phyloP scores from a whole-genome alignment of 441 rosid species.

The Raphanus hybrid region DNA sequence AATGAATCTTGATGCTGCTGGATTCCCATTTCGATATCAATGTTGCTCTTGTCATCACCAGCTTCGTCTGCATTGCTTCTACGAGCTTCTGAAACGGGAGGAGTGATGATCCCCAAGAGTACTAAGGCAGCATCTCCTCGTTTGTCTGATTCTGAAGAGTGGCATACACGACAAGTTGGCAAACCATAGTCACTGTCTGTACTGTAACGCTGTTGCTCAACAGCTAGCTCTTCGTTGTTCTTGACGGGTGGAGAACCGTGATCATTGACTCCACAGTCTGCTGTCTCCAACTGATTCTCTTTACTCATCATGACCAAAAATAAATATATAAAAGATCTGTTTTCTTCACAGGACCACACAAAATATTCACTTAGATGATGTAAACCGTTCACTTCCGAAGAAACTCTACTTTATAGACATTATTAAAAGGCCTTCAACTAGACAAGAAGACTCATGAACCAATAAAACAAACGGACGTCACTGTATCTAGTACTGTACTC shows the following conservation, averaged over 20 bases:
- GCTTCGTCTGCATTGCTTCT: slow-evolving; percentile 45
- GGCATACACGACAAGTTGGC: slow-evolving; percentile 91
- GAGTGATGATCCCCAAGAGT: slow-evolving; percentile 63
- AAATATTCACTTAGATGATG: background rate
- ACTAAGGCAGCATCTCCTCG: slow-evolving; percentile 75
- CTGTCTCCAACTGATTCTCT: slow-evolving; percentile 52
- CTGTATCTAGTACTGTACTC: slow-evolving; percentile 10
- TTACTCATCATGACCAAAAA: slow-evolving; percentile 53
- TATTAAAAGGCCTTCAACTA: background rate
- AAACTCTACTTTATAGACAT: background rate
- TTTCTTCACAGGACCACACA: slow-evolving; percentile 25
- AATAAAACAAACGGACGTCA: slow-evolving; percentile 23
- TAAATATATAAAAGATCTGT: background rate
- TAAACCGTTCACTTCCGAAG: too few relatives aligned
- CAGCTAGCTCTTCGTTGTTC: slow-evolving; percentile 48
- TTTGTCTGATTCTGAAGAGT: slow-evolving; percentile 81
- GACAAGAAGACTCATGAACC: slow-evolving; percentile 34
- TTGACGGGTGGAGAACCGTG: slow-evolving; percentile 47
- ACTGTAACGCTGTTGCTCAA: slow-evolving; percentile 50
- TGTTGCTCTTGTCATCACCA: slow-evolving; percentile 34
- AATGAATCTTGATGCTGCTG: slow-evolving; percentile 49
- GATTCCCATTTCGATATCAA: slow-evolving; percentile 73
- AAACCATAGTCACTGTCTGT: slow-evolving; percentile 68
- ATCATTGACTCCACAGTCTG: slow-evolving; percentile 45
- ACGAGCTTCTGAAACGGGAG: slow-evolving; percentile 51